phyloP scores from a whole-genome alignment of 2,329 filamentous ascomycete genomes.

The Fusarium zealandicum region DNA sequence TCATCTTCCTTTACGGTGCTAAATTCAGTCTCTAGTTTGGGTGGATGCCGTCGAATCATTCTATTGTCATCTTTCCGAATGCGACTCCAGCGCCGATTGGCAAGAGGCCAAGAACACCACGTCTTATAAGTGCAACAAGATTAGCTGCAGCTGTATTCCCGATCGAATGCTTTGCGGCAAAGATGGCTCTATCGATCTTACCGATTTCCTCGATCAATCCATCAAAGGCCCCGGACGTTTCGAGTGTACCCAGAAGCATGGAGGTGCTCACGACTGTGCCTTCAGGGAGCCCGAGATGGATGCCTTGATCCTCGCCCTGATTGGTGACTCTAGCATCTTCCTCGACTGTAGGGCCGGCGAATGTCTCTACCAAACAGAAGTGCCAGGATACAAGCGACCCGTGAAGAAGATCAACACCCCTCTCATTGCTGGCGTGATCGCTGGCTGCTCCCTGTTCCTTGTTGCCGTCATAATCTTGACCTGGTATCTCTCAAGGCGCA shows the following conservation, averaged over 20 bases:
- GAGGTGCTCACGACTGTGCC: slow-evolving; percentile 70
- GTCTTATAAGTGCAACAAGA: slow-evolving; percentile 82
- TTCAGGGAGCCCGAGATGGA: slow-evolving; percentile 96
- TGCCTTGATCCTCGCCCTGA: slow-evolving; percentile 83
- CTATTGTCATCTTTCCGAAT: slow-evolving; percentile 88
- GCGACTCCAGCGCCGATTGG: slow-evolving; percentile 74
- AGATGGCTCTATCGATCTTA: slow-evolving; percentile 88
- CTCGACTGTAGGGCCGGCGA: slow-evolving; percentile 86
- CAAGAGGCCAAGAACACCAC: slow-evolving; percentile 79
- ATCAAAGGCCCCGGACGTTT: slow-evolving; percentile 92
- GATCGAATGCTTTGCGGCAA: slow-evolving; percentile 95
- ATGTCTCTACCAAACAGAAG: slow-evolving; percentile 90
- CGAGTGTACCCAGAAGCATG: slow-evolving; percentile 71
- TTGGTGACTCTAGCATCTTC: slow-evolving; percentile 89
- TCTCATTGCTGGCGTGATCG: slow-evolving; percentile 92
- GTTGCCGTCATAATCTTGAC: slow-evolving; percentile 83
- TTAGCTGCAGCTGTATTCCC: slow-evolving; percentile 86
- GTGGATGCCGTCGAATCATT: slow-evolving; percentile 94
- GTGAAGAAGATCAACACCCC: slow-evolving; percentile 97
- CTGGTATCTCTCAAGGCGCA: slow-evolving; percentile 87
- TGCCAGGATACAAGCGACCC: slow-evolving; percentile 87
- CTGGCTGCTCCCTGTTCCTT: slow-evolving; percentile 82
- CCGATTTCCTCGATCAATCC: slow-evolving; percentile 81
- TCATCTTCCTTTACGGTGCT: neutral
- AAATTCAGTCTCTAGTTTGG: slow-evolving; percentile 72